Percentiles rank a stretch among this genome's conserved stretches.
These are phyloP conservation scores for Tricladium varicosporioides DNA, from an alignment of 2,329 filamentous ascomycete species.

Conservation along the genomic window DNA sequence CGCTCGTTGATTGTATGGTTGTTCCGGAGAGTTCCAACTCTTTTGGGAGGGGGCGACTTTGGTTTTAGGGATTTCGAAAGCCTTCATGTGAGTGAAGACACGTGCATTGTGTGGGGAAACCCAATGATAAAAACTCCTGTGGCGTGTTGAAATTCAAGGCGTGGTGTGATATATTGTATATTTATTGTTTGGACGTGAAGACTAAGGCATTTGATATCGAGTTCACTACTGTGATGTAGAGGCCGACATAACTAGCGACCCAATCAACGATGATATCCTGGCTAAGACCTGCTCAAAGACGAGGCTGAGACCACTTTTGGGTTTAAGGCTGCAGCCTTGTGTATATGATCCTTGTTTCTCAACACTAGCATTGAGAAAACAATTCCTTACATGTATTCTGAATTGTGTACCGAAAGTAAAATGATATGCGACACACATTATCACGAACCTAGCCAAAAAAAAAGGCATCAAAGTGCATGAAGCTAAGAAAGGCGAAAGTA, in stretches of 20 bases:
- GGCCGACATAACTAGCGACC: slow-evolving; percentile 2
- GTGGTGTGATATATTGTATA: neutral
- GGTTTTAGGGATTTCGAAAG: slow-evolving; percentile 9
- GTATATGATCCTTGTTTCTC: too few relatives aligned
- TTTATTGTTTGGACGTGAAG: neutral
- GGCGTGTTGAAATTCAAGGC: neutral
- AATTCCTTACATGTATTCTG: too few relatives aligned
- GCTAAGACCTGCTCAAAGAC: neutral
- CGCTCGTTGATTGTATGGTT: slow-evolving; percentile 20
- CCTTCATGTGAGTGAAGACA: slow-evolving; percentile 13
- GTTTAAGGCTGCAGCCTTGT: slow-evolving; percentile 7
- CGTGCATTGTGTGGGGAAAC: slow-evolving; percentile 10
- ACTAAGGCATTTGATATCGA: slow-evolving; percentile 5
- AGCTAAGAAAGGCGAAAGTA: too few relatives aligned
- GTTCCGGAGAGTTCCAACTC: slow-evolving; percentile 18
- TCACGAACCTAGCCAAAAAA: too few relatives aligned
- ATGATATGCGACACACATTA: too few relatives aligned
- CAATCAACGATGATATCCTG: neutral
- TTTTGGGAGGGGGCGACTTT: neutral
- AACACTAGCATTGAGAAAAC: too few relatives aligned
- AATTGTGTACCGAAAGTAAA: too few relatives aligned
- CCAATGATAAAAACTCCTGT: slow-evolving; percentile 3
- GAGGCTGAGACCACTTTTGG: slow-evolving; percentile 6
- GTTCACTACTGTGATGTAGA: neutral
- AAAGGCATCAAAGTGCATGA: too few relatives aligned